Evolutionary conservation across 257 asterid genomes (phyloP).

Genomic region (Solanum peruvianum): DNA sequence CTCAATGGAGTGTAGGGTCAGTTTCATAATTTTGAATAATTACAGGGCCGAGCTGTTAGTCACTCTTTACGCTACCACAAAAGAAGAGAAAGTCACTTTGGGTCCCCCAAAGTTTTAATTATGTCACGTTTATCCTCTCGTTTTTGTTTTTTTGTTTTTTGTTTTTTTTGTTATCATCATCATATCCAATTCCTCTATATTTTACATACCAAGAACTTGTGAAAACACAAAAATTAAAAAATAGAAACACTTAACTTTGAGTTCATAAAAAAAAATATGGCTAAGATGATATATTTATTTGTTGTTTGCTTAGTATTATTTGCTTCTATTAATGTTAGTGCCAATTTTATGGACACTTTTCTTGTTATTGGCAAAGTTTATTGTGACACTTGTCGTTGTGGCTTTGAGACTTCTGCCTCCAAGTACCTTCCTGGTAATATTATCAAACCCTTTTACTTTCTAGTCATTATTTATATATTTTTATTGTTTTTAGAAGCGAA

Average conservation of each 20-base stretch:
- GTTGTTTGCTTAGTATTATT: conserved; percentile 25
- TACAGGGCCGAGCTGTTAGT: neutral
- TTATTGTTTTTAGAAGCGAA: rapidly evolving
- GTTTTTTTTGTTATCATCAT: neutral
- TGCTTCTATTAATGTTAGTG: conserved; percentile 10
- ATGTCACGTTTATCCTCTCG: neutral
- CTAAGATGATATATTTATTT: conserved; percentile 15
- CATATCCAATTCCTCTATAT: neutral
- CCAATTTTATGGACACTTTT: conserved; percentile 6
- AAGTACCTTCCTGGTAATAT: conserved; percentile 33
- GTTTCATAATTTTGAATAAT: neutral
- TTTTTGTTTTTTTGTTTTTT: neutral
- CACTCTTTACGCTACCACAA: neutral
- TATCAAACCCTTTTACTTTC: neutral
- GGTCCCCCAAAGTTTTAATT: neutral
- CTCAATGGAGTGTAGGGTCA: neutral
- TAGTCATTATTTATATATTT: neutral
- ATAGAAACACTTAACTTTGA: neutral
- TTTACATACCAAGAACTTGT: neutral
- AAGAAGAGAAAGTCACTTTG: neutral
- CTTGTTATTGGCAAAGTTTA: conserved; percentile 41
- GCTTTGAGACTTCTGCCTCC: conserved; percentile 51
- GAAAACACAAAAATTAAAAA: neutral
- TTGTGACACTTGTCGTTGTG: conserved; percentile 83
- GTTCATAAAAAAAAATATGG: conserved; percentile 17